Evolutionary conservation across 495 filamentous ascomycete species (phyloP).

Genomic region (Podospora appendiculata): DNA sequence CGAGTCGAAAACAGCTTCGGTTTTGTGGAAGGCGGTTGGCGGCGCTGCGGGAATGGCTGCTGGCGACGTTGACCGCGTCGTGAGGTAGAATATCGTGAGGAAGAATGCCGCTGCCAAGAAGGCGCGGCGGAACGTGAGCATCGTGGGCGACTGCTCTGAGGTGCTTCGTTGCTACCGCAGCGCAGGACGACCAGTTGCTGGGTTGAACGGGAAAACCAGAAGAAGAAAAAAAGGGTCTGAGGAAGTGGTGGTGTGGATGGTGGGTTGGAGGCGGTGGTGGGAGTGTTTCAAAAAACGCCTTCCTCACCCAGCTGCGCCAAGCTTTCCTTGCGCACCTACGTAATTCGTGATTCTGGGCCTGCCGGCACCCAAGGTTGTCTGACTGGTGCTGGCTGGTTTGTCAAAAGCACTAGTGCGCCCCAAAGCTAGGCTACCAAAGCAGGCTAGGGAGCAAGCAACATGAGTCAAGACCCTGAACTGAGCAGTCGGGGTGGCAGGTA

Average conservation of each 20-base stretch:
- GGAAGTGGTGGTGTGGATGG: neutral
- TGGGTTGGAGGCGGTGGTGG: no score
- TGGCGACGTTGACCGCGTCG: conserved; percentile 46
- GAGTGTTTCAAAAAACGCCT: no score
- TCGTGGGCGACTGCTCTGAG: conserved; percentile 9
- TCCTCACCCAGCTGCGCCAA: neutral
- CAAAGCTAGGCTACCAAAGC: no score
- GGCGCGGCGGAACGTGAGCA: conserved; percentile 65
- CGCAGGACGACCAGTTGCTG: neutral
- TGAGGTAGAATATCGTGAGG: conserved; percentile 62
- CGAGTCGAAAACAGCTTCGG: conserved; percentile 10
- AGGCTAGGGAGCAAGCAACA: no score
- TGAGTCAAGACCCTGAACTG: no score
- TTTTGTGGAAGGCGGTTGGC: conserved; percentile 19
- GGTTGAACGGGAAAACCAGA: neutral
- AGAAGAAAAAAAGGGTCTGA: neutral
- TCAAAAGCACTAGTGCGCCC: no score
- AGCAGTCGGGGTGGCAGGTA: no score
- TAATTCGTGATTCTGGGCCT: neutral
- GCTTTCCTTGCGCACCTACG: neutral
- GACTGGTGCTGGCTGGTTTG: no score
- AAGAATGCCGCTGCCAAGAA: conserved; percentile 60
- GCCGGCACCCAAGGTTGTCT: neutral
- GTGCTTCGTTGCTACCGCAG: neutral
- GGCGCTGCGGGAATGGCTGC: conserved; percentile 4